A percentile compares a stretch with the other conserved stretches of the same genome.
phyloP scores from a whole-genome alignment of 78 protist genomes.

The Speleostelium caveatum region DNA sequence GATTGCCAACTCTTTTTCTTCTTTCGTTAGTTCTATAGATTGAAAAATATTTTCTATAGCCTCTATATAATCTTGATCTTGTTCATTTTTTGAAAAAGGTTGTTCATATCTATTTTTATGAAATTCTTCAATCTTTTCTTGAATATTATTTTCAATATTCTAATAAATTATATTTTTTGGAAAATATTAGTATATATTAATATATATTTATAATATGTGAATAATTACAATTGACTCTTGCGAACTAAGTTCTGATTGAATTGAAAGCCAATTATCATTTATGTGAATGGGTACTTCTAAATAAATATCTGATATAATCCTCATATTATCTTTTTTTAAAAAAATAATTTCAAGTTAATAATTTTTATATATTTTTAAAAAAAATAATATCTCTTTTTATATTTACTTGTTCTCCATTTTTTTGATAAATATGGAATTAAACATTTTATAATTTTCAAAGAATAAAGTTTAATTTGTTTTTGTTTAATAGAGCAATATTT shows the following conservation, averaged over 20 bases:
- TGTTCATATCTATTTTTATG: constrained; percentile 52
- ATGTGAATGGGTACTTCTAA: constrained; percentile 70
- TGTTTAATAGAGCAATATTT: constrained; percentile 42
- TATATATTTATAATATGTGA: neutral
- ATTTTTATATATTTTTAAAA: neutral
- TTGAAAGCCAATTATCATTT: constrained; percentile 57
- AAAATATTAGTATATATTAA: neutral
- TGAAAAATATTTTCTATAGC: neutral
- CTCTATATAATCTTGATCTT: neutral
- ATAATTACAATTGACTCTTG: constrained; percentile 5
- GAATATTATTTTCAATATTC: constrained; percentile 12
- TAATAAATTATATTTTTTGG: neutral
- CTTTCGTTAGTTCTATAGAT: constrained; percentile 1
- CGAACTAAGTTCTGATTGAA: constrained; percentile 3
- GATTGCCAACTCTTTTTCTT: constrained; percentile 2
- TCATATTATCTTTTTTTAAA: constrained; percentile 26
- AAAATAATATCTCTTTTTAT: neutral
- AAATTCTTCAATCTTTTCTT: constrained; percentile 66
- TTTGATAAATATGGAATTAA: constrained; percentile 44
- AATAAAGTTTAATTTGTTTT: constrained; percentile 23
- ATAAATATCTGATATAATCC: constrained; percentile 62
- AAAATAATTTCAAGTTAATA: too few relatives aligned
- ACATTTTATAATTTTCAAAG: constrained; percentile 60
- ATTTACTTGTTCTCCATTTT: constrained; percentile 66
- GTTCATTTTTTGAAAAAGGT: neutral